Conservation (phyloP, 106 monocot genomes). For the Platanthera zijinensis region DNA sequence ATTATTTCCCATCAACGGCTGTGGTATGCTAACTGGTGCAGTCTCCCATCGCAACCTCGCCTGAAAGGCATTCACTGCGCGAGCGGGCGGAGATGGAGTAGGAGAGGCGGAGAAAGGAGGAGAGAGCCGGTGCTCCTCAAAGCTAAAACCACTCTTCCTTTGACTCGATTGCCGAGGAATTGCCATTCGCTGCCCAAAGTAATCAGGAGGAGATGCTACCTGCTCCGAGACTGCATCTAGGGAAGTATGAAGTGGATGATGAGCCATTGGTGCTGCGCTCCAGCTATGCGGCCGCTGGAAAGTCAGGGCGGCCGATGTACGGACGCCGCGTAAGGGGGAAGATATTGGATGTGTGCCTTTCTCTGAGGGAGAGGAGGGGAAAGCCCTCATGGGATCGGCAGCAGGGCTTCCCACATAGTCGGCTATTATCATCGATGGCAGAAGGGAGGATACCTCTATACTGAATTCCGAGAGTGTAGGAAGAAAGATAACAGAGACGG, state of each 20-base stretch:
- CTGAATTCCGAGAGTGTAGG: constrained; percentile 51
- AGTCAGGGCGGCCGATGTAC: constrained; percentile 8
- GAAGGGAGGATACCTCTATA: constrained; percentile 50
- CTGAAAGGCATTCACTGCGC: constrained; percentile 35
- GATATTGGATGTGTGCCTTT: constrained; percentile 13
- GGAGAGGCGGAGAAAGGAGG: constrained; percentile 68
- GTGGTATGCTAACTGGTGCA: constrained; percentile 76
- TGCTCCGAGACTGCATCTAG: constrained; percentile 13
- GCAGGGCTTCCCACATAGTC: constrained; percentile 95
- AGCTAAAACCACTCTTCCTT: constrained; percentile 29
- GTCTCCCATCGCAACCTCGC: constrained; percentile 40
- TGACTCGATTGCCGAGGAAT: constrained; percentile 7
- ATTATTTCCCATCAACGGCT: constrained; percentile 22
- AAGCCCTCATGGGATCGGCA: constrained; percentile 61
- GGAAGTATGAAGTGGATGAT: constrained; percentile 24
- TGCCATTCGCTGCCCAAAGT: constrained; percentile 7
- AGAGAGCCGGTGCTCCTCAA: constrained; percentile 44
- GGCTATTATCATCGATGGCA: constrained; percentile 62
- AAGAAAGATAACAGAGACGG: constrained; percentile 52
- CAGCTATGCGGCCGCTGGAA: constrained; percentile 71
- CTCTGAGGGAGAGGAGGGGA: constrained; percentile 53
- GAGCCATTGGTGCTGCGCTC: constrained; percentile 27
- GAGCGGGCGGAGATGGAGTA: constrained; percentile 68
- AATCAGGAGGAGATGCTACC: constrained; percentile 10
- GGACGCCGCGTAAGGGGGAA: constrained; percentile 24